These are phyloP conservation scores for Pleurotus platypus DNA, from an alignment of 768 basidiomycete species.

Conservation along the genomic window DNA sequence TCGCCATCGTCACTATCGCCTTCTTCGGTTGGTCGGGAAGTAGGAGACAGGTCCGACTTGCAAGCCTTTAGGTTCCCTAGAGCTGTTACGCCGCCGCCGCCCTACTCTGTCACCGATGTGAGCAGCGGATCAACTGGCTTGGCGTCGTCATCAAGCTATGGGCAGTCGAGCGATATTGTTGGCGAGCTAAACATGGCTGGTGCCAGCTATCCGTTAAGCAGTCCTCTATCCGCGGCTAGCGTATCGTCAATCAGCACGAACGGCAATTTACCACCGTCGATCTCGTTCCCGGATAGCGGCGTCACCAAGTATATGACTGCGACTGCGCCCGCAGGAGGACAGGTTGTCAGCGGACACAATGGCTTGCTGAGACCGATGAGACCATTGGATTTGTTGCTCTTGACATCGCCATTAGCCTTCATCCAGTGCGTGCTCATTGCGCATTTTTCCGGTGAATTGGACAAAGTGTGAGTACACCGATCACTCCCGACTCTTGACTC, in stretches of 20 bases:
- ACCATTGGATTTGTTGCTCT: slow-evolving; percentile 73
- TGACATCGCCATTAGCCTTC: slow-evolving; percentile 79
- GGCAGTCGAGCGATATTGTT: not conserved
- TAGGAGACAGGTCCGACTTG: not conserved
- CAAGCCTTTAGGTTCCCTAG: slow-evolving; percentile 6
- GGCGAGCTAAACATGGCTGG: too few relatives aligned
- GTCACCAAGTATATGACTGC: not conserved
- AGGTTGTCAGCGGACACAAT: slow-evolving; percentile 18
- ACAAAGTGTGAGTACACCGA: slow-evolving; percentile 33
- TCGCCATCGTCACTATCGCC: not conserved
- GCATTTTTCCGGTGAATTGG: slow-evolving; percentile 76
- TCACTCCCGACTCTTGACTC: too few relatives aligned
- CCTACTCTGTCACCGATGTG: slow-evolving; percentile 5
- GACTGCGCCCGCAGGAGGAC: not conserved
- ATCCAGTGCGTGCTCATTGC: slow-evolving; percentile 82
- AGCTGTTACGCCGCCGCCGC: slow-evolving; percentile 1
- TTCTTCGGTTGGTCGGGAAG: not conserved
- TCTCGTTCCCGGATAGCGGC: slow-evolving; percentile 12
- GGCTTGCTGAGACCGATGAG: slow-evolving; percentile 62
- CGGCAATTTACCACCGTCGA: not conserved
- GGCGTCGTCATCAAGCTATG: not conserved
- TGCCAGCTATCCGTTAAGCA: not conserved
- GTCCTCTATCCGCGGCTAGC: not conserved
- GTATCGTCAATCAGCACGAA: not conserved
- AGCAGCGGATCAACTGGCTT: slow-evolving; percentile 14